Base-by-base conservation (phyloP, 768 basidiomycete genomes). In the Amanita brunnescens region DNA sequence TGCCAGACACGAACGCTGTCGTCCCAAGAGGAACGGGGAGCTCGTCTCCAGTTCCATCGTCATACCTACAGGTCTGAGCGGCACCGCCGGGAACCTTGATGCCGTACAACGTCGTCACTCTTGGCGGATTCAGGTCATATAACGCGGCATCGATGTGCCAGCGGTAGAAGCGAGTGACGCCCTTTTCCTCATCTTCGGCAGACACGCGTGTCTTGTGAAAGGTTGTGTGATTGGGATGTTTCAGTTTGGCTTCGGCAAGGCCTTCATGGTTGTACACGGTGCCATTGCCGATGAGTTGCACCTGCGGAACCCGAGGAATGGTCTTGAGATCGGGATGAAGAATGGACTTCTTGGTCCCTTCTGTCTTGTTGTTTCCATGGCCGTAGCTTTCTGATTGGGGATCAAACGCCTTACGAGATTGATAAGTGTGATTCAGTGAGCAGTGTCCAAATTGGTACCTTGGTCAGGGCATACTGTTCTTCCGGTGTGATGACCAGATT, bases 61-160 rank as follows among this genome's bases (percentile, higher is more conserved):
- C 90, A 61, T 92, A 91, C 54, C 85, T 68, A 54, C 78, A 77
- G 2, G 70, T 71, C 72, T 95, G 90, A 16, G 55, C 60, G 9
- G 69, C 60, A 1, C 89, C 91, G 20, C 71, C 55, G 2, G 91
- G 92, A 0, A 93, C 83, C 2, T 59, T 71, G 55, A 93, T 73
- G 0, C 82, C 88, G 57, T 91, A 91, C 18, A 94, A 78, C 0
- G 90, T 89, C 5, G 92, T 94, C 37, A 88, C 91, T 56, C 76
- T 83, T 3, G 91, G 91, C 14, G 87, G 87, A 21, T 80, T 78
- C 10, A 85, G 72, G 50, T 84, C 80, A 62, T 87, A 88, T 33
- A 91, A 67, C 1, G 89, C 89, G 1, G 92, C 91, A 58, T 93
- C 91, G 65, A 93, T 92, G 64, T 94, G 89, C 90, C 91, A 92